phyloP scores from a whole-genome alignment of 225 moss, liverwort and hornwort genomes.

The Anthoceros angustus region DNA sequence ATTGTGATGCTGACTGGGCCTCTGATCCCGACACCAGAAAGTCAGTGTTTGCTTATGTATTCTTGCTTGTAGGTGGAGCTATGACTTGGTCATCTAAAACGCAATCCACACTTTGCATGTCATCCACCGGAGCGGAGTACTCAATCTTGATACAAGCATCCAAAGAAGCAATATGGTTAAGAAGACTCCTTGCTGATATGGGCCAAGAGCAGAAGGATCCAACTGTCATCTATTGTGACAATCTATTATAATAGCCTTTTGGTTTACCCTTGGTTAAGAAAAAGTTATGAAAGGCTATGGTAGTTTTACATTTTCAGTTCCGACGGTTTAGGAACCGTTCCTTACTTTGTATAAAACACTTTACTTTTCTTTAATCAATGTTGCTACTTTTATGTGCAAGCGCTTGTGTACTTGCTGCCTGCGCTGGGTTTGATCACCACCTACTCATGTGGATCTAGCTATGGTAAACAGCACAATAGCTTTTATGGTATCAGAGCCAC shows the following conservation, averaged over 20 bases:
- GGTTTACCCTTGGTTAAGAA: too few species aligned
- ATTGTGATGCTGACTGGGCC: too few species aligned
- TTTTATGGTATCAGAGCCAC: too few species aligned
- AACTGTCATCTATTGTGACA: not conserved
- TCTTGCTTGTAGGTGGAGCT: not conserved
- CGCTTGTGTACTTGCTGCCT: too few species aligned
- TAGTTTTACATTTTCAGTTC: not conserved
- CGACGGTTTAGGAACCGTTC: conserved; percentile 9
- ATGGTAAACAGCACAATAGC: too few species aligned
- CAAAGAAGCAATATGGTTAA: conserved; percentile 1
- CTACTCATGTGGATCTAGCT: too few species aligned
- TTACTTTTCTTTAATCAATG: too few species aligned
- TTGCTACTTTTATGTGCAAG: too few species aligned
- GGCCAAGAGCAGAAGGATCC: not conserved
- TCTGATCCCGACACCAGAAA: too few species aligned
- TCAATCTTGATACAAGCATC: not conserved
- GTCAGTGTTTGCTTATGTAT: not conserved
- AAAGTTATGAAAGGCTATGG: not conserved
- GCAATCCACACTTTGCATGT: not conserved
- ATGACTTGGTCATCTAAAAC: not conserved
- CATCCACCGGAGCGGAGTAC: not conserved
- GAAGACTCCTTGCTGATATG: not conserved
- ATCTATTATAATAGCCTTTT: not conserved
- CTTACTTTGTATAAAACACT: conserved; percentile 28
- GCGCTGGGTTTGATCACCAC: too few species aligned